phyloP scores from a whole-genome alignment of 108 stramenopile genomes.

The Mayamaea pseudoterrestris region DNA sequence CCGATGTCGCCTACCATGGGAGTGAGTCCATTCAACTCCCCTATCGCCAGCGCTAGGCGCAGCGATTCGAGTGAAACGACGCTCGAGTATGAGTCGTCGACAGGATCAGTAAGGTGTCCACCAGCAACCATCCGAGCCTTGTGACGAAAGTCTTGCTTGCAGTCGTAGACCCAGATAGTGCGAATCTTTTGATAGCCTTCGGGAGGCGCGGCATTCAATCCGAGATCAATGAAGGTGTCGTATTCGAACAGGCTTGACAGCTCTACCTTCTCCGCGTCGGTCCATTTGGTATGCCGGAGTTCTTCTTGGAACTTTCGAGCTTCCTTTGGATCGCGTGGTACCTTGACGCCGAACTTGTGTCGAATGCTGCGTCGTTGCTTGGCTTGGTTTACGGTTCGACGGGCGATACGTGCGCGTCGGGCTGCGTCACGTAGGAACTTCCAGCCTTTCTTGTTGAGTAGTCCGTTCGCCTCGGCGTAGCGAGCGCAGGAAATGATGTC shows the following conservation, averaged over 20 bases:
- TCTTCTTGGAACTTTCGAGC: background rate
- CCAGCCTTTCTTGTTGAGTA: constrained; percentile 10
- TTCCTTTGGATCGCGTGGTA: background rate
- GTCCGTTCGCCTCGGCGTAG: constrained; percentile 15
- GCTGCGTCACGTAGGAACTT: background rate
- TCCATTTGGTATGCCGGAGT: background rate
- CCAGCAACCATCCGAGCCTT: constrained; percentile 22
- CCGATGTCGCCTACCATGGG: constrained; percentile 14
- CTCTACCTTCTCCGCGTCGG: background rate
- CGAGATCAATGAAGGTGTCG: too few relatives aligned
- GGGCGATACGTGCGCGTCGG: too few relatives aligned
- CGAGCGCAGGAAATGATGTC: constrained; percentile 21
- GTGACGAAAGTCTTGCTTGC: constrained; percentile 19
- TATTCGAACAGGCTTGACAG: too few relatives aligned
- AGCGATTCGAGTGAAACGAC: constrained; percentile 16
- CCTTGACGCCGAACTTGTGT: background rate
- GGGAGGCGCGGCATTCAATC: too few relatives aligned
- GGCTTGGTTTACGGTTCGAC: background rate
- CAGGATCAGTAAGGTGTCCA: constrained; percentile 17
- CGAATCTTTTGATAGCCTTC: constrained; percentile 16
- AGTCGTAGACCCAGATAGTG: constrained; percentile 11
- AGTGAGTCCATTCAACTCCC: constrained; percentile 20
- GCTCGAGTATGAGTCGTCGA: constrained; percentile 14
- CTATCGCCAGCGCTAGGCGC: constrained; percentile 11
- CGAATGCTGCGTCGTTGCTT: background rate